A percentile compares a stretch with the other conserved stretches of the same genome.
Conservation (phyloP, 2,329 filamentous ascomycete species). For the Beauveria varroae region DNA sequence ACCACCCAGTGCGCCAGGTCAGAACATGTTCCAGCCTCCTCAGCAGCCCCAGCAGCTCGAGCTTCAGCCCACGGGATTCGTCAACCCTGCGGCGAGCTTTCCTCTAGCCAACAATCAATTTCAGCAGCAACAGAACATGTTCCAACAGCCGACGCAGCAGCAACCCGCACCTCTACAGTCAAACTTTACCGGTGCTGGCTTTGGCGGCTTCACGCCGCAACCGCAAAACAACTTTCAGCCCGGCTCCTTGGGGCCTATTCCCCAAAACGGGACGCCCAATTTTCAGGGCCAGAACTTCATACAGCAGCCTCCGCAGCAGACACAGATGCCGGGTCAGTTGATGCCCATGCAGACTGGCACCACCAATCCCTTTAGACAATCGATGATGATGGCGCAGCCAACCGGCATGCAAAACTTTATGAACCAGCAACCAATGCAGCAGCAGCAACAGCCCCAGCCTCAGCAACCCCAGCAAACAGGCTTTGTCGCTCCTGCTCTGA, state of each 20-base stretch:
- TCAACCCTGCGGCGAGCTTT: slow-evolving; percentile 2
- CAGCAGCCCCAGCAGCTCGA: slow-evolving; percentile 19
- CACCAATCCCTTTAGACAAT: slow-evolving; percentile 92
- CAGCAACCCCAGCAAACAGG: slow-evolving; percentile 3
- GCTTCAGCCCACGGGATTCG: slow-evolving; percentile 13
- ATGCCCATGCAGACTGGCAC: slow-evolving; percentile 27
- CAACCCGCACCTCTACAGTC: slow-evolving; percentile 37
- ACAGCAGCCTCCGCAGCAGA: slow-evolving; percentile 16
- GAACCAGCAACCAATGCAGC: slow-evolving; percentile 17
- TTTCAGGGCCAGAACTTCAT: slow-evolving; percentile 34
- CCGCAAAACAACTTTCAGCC: slow-evolving; percentile 41
- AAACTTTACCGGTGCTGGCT: slow-evolving; percentile 63
- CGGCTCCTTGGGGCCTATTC: slow-evolving; percentile 46
- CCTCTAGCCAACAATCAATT: slow-evolving; percentile 21
- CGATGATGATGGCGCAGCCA: slow-evolving; percentile 62
- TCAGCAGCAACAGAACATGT: slow-evolving; percentile 24
- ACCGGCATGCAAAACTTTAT: slow-evolving; percentile 36
- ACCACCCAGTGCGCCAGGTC: slow-evolving; percentile 23
- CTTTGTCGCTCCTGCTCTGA: slow-evolving; percentile 30
- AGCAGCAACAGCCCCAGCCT: background rate
- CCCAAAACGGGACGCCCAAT: slow-evolving; percentile 45
- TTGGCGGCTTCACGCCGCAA: slow-evolving; percentile 73
- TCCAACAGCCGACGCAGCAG: slow-evolving; percentile 33
- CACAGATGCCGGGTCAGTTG: slow-evolving; percentile 18
- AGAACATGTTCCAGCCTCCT: slow-evolving; percentile 24